Conservation (phyloP, 1,284 basidiomycete genomes). For the Ceratobasidium sp. region DNA sequence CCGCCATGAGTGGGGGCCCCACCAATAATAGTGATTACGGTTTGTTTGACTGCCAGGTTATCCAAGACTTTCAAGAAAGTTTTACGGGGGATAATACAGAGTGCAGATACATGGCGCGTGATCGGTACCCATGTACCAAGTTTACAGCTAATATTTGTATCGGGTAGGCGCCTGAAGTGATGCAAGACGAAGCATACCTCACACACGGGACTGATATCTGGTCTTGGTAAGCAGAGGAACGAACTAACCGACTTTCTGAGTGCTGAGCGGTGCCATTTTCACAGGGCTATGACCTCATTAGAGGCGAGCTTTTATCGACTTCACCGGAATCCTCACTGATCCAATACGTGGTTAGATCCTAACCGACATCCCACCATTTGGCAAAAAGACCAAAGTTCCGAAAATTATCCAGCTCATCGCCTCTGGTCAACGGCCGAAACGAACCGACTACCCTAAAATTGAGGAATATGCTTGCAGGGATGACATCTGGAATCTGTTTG, state of each 20-base stretch:
- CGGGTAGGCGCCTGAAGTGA: constrained; percentile 28
- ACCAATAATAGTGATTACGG: no score
- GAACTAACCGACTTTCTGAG: neutral
- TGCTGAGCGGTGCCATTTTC: neutral
- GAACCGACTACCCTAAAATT: constrained; percentile 6
- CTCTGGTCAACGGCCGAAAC: neutral
- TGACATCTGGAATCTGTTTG: constrained; percentile 16
- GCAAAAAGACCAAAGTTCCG: constrained; percentile 11
- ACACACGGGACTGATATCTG: constrained; percentile 32
- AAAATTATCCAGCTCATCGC: constrained; percentile 15
- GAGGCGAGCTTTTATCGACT: neutral
- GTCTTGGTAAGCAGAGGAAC: constrained; percentile 9
- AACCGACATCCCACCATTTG: constrained; percentile 32
- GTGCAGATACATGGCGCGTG: constrained; percentile 37
- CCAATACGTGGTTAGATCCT: constrained; percentile 27
- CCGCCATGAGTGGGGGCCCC: no score
- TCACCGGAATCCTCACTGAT: neutral
- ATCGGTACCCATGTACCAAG: no score
- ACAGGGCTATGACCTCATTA: constrained; percentile 41
- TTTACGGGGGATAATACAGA: constrained; percentile 35
- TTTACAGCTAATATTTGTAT: no score
- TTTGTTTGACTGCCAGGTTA: neutral
- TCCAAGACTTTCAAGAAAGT: constrained; percentile 17
- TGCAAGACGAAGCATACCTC: constrained; percentile 24
- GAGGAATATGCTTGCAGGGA: constrained; percentile 3